Conservation (phyloP, 177 flowering plant genomes). For the Vitis hybrid region DNA sequence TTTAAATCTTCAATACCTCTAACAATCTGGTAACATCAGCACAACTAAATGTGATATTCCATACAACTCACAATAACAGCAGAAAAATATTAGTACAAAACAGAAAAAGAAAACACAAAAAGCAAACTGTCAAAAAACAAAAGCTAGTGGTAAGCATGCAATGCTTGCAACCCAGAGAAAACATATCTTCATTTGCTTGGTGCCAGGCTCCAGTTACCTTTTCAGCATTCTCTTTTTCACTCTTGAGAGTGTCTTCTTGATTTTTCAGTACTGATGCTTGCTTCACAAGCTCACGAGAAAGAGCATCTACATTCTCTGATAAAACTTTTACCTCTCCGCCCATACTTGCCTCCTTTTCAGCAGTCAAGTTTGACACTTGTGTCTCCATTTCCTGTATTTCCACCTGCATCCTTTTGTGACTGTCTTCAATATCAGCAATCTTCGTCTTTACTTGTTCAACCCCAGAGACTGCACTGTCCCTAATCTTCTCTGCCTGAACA, state of each 20-base stretch:
- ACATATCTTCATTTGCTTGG: too few relatives aligned
- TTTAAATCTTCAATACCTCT: constrained; percentile 66
- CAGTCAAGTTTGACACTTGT: constrained; percentile 47
- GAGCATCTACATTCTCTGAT: constrained; percentile 74
- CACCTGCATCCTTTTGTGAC: constrained; percentile 28
- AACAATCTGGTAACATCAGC: constrained; percentile 44
- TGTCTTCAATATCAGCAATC: constrained; percentile 57
- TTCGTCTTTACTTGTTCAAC: constrained; percentile 63
- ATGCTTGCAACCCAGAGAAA: too few relatives aligned
- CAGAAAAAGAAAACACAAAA: not conserved
- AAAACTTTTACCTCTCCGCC: constrained; percentile 79
- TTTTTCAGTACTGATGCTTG: constrained; percentile 69
- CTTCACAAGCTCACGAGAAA: constrained; percentile 74
- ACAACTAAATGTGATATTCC: not conserved
- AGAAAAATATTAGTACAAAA: not conserved
- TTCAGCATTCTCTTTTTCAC: constrained; percentile 61
- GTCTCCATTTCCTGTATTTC: constrained; percentile 73
- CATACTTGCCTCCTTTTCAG: constrained; percentile 84
- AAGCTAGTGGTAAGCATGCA: too few relatives aligned
- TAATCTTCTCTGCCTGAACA: constrained; percentile 75
- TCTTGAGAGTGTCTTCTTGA: constrained; percentile 68
- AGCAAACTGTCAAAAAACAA: too few relatives aligned
- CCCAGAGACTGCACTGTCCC: constrained; percentile 58
- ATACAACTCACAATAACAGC: not conserved
- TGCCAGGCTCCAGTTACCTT: constrained; percentile 42